Conservation (phyloP, 2,329 filamentous ascomycete species). For the Aspergillus sergii region DNA sequence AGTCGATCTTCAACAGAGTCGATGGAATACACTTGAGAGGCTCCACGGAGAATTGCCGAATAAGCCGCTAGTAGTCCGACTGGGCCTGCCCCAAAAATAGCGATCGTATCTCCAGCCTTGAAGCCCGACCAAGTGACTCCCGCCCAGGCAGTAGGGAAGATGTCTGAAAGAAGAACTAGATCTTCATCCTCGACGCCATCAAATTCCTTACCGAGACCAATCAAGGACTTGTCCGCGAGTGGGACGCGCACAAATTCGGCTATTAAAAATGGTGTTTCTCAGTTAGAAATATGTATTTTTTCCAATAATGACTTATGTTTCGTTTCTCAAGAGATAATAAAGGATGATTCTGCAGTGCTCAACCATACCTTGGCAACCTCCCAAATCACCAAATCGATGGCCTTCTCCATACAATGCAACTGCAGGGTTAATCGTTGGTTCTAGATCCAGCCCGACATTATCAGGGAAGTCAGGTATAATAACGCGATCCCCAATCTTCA, state of each 20-base stretch:
- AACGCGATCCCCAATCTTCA: conserved; percentile 3
- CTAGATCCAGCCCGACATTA: background rate
- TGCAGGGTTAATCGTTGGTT: background rate
- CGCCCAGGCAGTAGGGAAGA: conserved; percentile 45
- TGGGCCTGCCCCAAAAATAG: conserved; percentile 65
- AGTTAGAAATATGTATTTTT: background rate
- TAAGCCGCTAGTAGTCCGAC: conserved; percentile 69
- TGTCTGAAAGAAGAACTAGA: conserved; percentile 37
- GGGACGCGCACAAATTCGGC: background rate
- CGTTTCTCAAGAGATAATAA: background rate
- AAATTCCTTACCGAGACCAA: background rate
- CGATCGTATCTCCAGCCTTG: conserved; percentile 56
- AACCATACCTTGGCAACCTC: background rate
- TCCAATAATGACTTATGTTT: background rate
- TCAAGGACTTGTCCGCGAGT: background rate
- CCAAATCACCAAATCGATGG: background rate
- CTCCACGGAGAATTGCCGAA: conserved; percentile 61
- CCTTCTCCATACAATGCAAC: background rate
- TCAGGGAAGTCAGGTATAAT: background rate
- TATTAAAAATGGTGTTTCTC: background rate
- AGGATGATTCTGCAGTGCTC: background rate
- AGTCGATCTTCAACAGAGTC: conserved; percentile 64
- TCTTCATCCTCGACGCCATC: conserved; percentile 10
- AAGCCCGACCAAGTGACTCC: conserved; percentile 42
- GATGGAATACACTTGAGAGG: conserved; percentile 62